Evolutionary conservation across 2,329 filamentous ascomycete species (phyloP).

Genomic region (Venturia nashicola): DNA sequence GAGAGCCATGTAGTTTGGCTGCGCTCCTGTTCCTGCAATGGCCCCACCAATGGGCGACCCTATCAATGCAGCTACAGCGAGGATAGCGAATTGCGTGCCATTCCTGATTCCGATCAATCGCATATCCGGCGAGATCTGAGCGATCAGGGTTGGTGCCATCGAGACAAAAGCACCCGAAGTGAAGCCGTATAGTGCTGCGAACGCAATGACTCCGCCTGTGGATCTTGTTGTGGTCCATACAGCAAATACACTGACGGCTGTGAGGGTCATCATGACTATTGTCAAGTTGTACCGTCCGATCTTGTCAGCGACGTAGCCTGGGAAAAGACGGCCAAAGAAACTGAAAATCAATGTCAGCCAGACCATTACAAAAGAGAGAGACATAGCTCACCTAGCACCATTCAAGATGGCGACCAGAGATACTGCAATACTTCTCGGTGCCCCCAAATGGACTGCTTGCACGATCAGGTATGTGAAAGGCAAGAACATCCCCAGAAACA

Average conservation of each 20-base stretch:
- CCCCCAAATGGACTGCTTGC: constrained; percentile 31
- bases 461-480: constrained; percentile 38
- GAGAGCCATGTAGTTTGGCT: too few relatives aligned
- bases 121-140: too few relatives aligned
- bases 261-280: constrained; percentile 49
- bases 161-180: constrained; percentile 68
- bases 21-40: too few relatives aligned
- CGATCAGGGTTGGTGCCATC: constrained; percentile 54
- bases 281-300: constrained; percentile 43
- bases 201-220: constrained; percentile 40
- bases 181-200: constrained; percentile 68
- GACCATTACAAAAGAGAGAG: too few relatives aligned
- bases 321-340: constrained; percentile 41
- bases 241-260: constrained; percentile 11
- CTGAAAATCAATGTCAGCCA: constrained; percentile 31
- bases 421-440: too few relatives aligned
- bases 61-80: too few relatives aligned
- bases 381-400: constrained; percentile 9
- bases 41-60: too few relatives aligned
- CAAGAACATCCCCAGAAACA: constrained; percentile 50
- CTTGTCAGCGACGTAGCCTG: constrained; percentile 41
- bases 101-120: too few relatives aligned
- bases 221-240: constrained; percentile 12
- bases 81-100: too few relatives aligned
- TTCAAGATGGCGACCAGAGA: neutral